Base-by-base conservation (phyloP, 164 flowering plant genomes). In the Dillenia suffruticosa region DNA sequence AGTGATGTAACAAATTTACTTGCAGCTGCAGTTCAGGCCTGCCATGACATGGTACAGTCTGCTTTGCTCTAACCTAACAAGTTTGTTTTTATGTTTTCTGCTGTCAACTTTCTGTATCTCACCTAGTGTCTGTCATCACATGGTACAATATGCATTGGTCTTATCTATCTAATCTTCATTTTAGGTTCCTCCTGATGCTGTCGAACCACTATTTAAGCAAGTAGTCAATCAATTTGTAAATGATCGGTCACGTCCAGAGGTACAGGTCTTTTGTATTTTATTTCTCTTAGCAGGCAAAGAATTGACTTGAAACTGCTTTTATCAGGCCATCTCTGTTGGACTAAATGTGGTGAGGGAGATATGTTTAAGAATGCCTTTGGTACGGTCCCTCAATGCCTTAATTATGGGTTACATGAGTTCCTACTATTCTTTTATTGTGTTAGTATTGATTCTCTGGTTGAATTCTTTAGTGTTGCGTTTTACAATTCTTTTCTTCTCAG, bases 171-270 rank as follows among this genome's bases (percentile, higher is more conserved):
- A 19, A 17, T 44, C 40, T 62, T 75, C 22, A 63, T 66, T 60
- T 63, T 64, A 91, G 98, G 97, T 91, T 51, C 98, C 97, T 61
- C 97, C 97, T 57, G 95, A 93, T 80, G 93, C 90, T 32, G 96
- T 93, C 68, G 91, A 89, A 63, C 89, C 96, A 47, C 60, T 94
- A 46, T 89, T 93, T 70, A 90, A 73, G 67, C 96, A 93, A 78
- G 61, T 93, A 57, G 97, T 93, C 15, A 90, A 93, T 71, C 96
- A 89, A 64, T 93, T 93, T 82, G 91, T 90, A 49, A 87, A 93
- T 77, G 97, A 93, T 72, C 79, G 78, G 56, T 90, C 98, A 48
- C 91, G 92, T 46, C 61, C 97, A 17, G 96, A 91, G 96, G 98
- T 93, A 59, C 46, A 46, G 61, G 8, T 52, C 60, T 12, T 12